These are phyloP conservation scores for Candida germanica DNA, from an alignment of 805 yeast species.

Conservation along the genomic window DNA sequence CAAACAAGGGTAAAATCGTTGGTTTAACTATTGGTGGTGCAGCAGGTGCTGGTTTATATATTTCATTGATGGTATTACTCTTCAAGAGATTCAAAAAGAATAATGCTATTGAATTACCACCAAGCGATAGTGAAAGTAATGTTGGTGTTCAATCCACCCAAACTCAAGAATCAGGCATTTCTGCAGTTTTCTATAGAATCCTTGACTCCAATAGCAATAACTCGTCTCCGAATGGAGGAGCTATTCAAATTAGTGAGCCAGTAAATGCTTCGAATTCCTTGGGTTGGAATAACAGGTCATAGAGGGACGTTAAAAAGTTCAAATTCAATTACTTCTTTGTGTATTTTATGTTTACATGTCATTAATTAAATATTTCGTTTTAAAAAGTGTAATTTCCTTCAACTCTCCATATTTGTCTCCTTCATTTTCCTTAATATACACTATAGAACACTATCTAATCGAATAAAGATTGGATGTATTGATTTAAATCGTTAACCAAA, in stretches of 20 bases:
- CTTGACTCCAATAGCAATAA: slow-evolving; percentile 13
- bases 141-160: slow-evolving; percentile 21
- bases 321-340: slow-evolving; percentile 1
- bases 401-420: too few species aligned
- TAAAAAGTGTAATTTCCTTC: too few species aligned
- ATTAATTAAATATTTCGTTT: neutral
- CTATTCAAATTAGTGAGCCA: slow-evolving; percentile 55
- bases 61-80: slow-evolving; percentile 55
- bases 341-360: slow-evolving; percentile 8
- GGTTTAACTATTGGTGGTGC: slow-evolving; percentile 85
- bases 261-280: slow-evolving; percentile 68
- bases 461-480: slow-evolving; percentile 12
- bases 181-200: slow-evolving; percentile 27
- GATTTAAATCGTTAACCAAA: slow-evolving; percentile 42
- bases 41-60: slow-evolving; percentile 67
- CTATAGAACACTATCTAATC: too few species aligned
- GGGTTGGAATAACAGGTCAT: slow-evolving; percentile 49
- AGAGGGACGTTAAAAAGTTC: slow-evolving; percentile 1
- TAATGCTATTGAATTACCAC: slow-evolving; percentile 36
- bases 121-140: slow-evolving; percentile 38
- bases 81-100: slow-evolving; percentile 49
- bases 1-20: slow-evolving; percentile 47
- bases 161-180: slow-evolving; percentile 21
- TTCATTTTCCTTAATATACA: neutral
- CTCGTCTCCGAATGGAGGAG: slow-evolving; percentile 14